phyloP scores from a whole-genome alignment of 371 early-diverging fungal species.

The Lichtheimia ramosa region DNA sequence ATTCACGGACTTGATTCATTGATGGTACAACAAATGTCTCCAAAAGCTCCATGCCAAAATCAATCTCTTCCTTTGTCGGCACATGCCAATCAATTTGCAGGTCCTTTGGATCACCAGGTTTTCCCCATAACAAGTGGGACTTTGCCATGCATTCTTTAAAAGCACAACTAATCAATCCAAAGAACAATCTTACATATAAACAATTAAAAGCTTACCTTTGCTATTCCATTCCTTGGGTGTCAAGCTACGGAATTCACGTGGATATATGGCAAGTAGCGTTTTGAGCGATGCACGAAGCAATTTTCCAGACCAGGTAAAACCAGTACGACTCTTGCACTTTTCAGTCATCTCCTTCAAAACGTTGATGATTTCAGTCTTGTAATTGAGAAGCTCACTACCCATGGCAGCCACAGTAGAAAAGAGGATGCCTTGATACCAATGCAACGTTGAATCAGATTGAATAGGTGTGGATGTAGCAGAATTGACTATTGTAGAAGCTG shows the following conservation, averaged over 20 bases:
- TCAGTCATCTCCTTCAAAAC: constrained; percentile 51
- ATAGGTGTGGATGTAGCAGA: constrained; percentile 53
- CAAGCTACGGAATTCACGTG: constrained; percentile 51
- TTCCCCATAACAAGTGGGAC: constrained; percentile 80
- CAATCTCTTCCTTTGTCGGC: constrained; percentile 67
- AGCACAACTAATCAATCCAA: neutral
- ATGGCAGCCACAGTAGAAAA: constrained; percentile 49
- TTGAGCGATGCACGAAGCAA: constrained; percentile 48
- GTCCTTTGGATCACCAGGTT: constrained; percentile 50
- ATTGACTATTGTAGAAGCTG: constrained; percentile 57
- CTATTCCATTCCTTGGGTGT: constrained; percentile 56
- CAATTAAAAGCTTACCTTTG: neutral
- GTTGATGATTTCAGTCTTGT: constrained; percentile 52
- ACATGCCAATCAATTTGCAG: constrained; percentile 76
- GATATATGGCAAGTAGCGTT: constrained; percentile 52
- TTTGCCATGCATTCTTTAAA: constrained; percentile 48
- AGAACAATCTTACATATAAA: neutral
- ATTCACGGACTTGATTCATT: constrained; percentile 40
- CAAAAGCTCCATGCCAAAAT: constrained; percentile 67
- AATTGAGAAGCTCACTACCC: constrained; percentile 55
- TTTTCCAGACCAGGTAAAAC: constrained; percentile 75
- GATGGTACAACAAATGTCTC: constrained; percentile 49
- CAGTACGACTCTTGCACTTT: constrained; percentile 64
- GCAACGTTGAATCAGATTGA: constrained; percentile 72
- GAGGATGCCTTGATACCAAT: constrained; percentile 78